Base-by-base conservation (phyloP, 23 red algal species). In the Chondrus crispus region DNA sequence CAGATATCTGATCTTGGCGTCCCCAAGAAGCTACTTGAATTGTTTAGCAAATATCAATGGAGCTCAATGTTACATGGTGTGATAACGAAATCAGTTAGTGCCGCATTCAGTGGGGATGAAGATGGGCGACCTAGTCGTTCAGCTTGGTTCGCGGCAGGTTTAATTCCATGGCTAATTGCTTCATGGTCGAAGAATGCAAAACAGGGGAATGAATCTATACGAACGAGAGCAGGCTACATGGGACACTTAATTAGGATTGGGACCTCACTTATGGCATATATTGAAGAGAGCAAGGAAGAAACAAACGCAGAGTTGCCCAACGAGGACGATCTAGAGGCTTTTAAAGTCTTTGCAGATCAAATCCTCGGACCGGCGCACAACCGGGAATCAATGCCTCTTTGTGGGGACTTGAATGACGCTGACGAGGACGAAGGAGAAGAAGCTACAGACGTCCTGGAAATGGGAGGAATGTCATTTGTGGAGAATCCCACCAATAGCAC, bases 1-100 rank as follows among this genome's bases (percentile, higher is more conserved):
- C 62, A 54, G 29, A 78, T 95, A 32, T 69, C 49, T 11, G 33
- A 41, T 2, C 46, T 74, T 26, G 83, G 75, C 18, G 93, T 95
- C 6, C 93, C 93, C n/a, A 54, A 68, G 8, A 89, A 75, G 76
- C 66, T 95, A 26, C 80, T 95, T 5, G 38, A 43, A 45, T 53
- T 95, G 84, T 95, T 89, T 71, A 84, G 58, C 45, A 74, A 51
- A 60, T 84, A 95, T 55, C 84, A 80, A 46, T 95, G 93, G 93
- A 95, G 93, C 69, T 90, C 85, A 3, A 95, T 95, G 93, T 68
- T 95, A 5, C 93, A 95, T 46, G 85, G 85, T 41, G 75, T 95
- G 13, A 75, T 95, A 2, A 79, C 84, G 33, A 73, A 55, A 19
- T 88, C 93, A 8, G 75, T 90, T 46, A 68, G 84, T 12, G 30